Base-by-base conservation (phyloP, 352 stramenopile species). In the Pythium rhizo-oryzae region DNA sequence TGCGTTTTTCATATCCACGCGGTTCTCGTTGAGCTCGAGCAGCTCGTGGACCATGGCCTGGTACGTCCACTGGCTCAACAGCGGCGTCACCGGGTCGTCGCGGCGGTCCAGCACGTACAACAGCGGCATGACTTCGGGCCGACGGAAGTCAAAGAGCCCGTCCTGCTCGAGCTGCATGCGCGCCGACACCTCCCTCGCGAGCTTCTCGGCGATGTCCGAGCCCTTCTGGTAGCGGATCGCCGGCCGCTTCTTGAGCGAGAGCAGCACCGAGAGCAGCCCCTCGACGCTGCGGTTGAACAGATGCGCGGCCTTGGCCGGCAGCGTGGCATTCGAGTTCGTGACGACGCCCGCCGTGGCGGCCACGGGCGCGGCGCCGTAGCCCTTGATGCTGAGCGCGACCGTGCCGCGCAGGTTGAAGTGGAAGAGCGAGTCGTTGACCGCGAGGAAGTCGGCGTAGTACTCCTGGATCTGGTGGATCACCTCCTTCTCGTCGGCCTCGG, bases 41-140 rank as follows among this genome's bases (percentile, higher is more conserved):
- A 99, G 80, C 84, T 99, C 98, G 74, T 99, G 98, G 8, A 99
- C 97, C 98, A 99, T 99, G 24, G 97, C 97, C 78, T 99, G 96
- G 74, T 99, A 99, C 24, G 92, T 98, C 97, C 97, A 99, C 78
- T 99, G 97, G 51, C 84, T 97, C 57, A 99, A 82, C 52, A 99
- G 75, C 25, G 98, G 98, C 44, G 98, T 99, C 41, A 99, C 96
- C 5, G 98, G 97, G 87, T 99, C 98, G 71, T 99, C 97, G 62
- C 97, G 92, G 50, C 98, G 90, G 82, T 99, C 98, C 53, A 99
- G 79, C 33, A 99, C 91, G 50, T 99, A 94, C 43, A 95, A 67
- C 30, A 95, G 64, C n/a, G 87, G 87, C 54, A 81, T 79, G 47
- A 92, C 78, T 59, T 95, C 87, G 21, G 87, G 89, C 47, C 91